Base-by-base conservation (phyloP, 202 grass and related monocot genomes). In the Musa balbisiana region DNA sequence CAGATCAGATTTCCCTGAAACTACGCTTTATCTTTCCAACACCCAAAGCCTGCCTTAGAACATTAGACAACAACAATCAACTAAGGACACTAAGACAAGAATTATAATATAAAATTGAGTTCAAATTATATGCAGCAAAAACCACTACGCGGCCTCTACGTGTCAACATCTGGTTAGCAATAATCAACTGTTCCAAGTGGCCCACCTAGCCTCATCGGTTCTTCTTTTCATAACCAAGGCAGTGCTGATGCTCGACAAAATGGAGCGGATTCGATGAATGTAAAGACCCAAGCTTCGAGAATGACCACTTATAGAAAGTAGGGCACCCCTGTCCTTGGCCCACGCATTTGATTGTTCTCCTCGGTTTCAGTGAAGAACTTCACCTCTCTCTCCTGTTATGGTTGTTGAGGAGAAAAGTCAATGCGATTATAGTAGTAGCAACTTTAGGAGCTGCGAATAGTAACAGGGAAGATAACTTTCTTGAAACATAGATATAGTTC, bases 271-370 rank as follows among this genome's bases (percentile, higher is more conserved):
- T 60, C n/a, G 56, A 60, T 21, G 56, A 60, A 60, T 21, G 56
- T 5, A 59, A 59, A 2, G 16, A 59, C 5, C n/a, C 1, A 2
- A 59, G 55, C 56, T 19, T 69, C 29, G 51, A n/a, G 0, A 43
- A 49, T 10, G 10, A 13, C 8, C 53, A 11, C 8, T 62, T 25
- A 75, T 14, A 75, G 55, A 59, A 75, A 75, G 27, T 75, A 75
- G 25, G 73, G 73, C 16, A 75, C 73, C 20, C 73, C 73, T 49
- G 73, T 60, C 15, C 73, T 60, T 8, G 73, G 73, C 25, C 73
- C 73, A 2, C 73, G 25, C 73, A 75, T 75, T 75, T 75, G 73
- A 59, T 75, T 75, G 29, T 75, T 75, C 55, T 75, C 73, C 55
- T 75, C 73, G 8, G 73, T 75, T 49, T 75, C 73, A n/a, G 73